phyloP scores from a whole-genome alignment of 495 filamentous ascomycete genomes.

The Aspergillus asperescens region DNA sequence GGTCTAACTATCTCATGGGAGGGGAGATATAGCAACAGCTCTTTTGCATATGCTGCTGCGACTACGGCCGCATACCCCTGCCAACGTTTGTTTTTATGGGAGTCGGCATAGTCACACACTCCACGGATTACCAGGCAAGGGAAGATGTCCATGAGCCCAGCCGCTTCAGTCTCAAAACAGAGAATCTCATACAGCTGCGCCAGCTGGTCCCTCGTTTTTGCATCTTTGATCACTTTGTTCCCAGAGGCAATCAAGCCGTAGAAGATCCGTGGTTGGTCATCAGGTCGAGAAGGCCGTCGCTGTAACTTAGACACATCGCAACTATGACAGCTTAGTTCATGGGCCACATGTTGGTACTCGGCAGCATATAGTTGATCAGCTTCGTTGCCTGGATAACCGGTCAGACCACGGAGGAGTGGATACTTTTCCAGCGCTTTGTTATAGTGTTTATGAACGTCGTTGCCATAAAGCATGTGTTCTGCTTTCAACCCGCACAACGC shows the following conservation, averaged over 20 bases:
- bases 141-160: too few relatives aligned
- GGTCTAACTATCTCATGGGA: constrained; percentile 4
- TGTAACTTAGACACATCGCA: not conserved
- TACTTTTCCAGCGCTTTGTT: not conserved
- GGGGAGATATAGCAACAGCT: not conserved
- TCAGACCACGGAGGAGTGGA: not conserved
- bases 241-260: constrained; percentile 4
- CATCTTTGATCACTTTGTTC: constrained; percentile 1
- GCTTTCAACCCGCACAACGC: not conserved
- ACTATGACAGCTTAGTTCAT: not conserved
- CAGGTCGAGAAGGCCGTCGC: not conserved
- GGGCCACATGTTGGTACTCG: not conserved
- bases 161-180: too few relatives aligned
- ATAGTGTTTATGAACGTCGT: not conserved
- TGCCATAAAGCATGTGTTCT: not conserved
- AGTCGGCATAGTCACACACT: constrained; percentile 2
- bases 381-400: not conserved
- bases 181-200: too few relatives aligned
- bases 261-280: not conserved
- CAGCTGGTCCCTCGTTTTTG: not conserved
- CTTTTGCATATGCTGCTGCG: constrained; percentile 3
- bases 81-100: not conserved
- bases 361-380: not conserved
- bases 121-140: constrained; percentile 2
- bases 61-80: not conserved